Evolutionary conservation across 2,329 filamentous ascomycete genomes (phyloP), one percentile per base, ranked within the genome.

Genomic region (Rachicladosporium sp.): DNA sequence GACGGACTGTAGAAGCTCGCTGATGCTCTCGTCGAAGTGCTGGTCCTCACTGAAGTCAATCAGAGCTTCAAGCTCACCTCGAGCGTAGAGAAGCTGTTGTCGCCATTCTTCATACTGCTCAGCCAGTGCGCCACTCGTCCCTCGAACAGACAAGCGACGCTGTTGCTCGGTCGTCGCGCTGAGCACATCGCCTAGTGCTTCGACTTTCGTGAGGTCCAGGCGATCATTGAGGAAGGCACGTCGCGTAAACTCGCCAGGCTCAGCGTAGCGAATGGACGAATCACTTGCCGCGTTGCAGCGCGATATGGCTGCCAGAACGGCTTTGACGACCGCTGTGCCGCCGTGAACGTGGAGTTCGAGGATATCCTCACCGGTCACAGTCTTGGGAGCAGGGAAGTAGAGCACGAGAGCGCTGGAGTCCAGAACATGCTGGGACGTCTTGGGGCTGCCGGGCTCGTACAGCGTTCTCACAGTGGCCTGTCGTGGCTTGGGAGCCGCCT

Each of bases 31-130:
- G 50, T 96, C 88, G 54, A 98, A 93, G 64, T 96, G 84, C 62
- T 98, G 89, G 54, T 96, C 91, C 59, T 98, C 91, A 1, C 85
- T 82, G 58, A 98, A 98, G 61, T 98, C 91, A 45, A 98, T 96
- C 49, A 98, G 65, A 0, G 91, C 91, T 62, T 98, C 91, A 31
- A 98, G 71, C 63, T 96, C 88, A 7, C 86, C 91, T 2, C 91
- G 76, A 7, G 88, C 88, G 46, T 81, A 71, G 5, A 96, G 67
- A 11, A 98, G 64, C 47, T 78, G 70, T 46, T 74, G 67, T 19
- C 89, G 77, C 91, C 91, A 98, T 7, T 54, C 53, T 50, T 95
- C 87, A 58, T 98, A 98, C 11, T 78, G 77, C 43, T 71, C 69
- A 0, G 84, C 77, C 9, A 95, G 68, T 0, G 69, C 63, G 27